phyloP scores from a whole-genome alignment of 148 eudicot genomes.

The Amaranthus cruentus region DNA sequence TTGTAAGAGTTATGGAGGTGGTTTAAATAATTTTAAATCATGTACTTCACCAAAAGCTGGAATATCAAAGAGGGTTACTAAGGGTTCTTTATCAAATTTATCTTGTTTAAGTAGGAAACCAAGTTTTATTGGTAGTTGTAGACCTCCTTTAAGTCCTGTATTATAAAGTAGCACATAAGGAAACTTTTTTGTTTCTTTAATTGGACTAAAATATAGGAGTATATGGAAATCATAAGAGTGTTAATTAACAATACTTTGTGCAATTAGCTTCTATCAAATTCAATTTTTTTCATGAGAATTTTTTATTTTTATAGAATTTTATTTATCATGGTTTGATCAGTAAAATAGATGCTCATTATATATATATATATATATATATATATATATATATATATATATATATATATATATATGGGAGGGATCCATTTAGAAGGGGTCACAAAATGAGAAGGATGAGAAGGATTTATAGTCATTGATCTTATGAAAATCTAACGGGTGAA shows the following conservation, averaged over 20 bases:
- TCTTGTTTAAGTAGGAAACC: conserved; percentile 38
- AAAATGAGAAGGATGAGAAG: too few species aligned
- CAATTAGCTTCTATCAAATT: too few species aligned
- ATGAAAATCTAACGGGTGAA: too few species aligned
- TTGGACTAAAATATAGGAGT: background rate
- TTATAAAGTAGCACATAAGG: conserved; percentile 8
- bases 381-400: too few species aligned
- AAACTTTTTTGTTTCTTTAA: background rate
- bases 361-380: too few species aligned
- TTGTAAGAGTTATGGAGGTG: conserved; percentile 57
- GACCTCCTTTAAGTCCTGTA: conserved; percentile 33
- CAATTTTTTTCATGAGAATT: too few species aligned
- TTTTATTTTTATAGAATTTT: too few species aligned
- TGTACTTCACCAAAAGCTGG: conserved; percentile 50
- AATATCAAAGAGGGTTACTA: conserved; percentile 56
- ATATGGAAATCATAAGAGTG: background rate
- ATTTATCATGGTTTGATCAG: too few species aligned
- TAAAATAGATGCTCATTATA: too few species aligned
- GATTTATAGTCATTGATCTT: too few species aligned
- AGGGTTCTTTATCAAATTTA: conserved; percentile 32
- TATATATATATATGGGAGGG: too few species aligned
- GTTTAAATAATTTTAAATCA: conserved; percentile 43
- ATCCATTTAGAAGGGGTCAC: too few species aligned
- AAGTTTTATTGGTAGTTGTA: conserved; percentile 34
- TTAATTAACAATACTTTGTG: background rate